phyloP scores from a whole-genome alignment of 2,329 filamentous ascomycete genomes.

The Paecilomyces sp. region DNA sequence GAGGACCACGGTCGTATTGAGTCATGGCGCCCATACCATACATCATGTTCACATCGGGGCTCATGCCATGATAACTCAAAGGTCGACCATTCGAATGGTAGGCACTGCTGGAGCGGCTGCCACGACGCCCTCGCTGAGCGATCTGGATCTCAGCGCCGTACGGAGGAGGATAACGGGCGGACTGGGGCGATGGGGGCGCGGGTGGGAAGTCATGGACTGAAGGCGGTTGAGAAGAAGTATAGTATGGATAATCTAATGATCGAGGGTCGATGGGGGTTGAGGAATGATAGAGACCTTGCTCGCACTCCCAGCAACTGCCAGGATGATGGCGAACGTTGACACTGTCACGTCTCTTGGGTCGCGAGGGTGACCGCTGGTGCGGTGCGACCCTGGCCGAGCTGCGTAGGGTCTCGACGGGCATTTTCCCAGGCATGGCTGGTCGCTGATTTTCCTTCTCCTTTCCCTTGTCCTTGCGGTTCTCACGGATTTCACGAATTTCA shows the following conservation, averaged over 20 bases:
- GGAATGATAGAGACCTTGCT: conserved; percentile 26
- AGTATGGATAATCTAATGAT: conserved; percentile 24
- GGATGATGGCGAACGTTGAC: conserved; percentile 22
- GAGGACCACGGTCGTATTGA: conserved; percentile 29
- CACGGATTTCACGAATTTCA: conserved; percentile 14
- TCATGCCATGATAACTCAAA: conserved; percentile 31
- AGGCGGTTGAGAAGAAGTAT: conserved; percentile 13
- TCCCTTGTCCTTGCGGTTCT: conserved; percentile 25
- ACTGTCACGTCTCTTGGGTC: conserved; percentile 25
- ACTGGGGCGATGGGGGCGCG: conserved; percentile 16
- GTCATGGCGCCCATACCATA: conserved; percentile 21
- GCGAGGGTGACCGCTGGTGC: conserved; percentile 25
- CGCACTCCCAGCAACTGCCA: conserved; percentile 28
- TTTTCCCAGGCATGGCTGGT: conserved; percentile 22
- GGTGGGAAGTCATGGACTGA: conserved; percentile 21
- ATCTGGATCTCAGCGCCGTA: conserved; percentile 24
- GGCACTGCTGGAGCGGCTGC: conserved; percentile 24
- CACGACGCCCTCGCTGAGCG: conserved; percentile 20
- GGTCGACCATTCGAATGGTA: conserved; percentile 31
- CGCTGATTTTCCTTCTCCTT: conserved; percentile 18
- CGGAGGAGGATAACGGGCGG: conserved; percentile 20
- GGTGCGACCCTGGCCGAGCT: conserved; percentile 20
- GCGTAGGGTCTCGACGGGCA: conserved; percentile 27
- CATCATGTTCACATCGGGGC: conserved; percentile 23
- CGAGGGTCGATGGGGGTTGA: conserved; percentile 23